A percentile compares a stretch with the other conserved stretches of the same genome.
These are phyloP conservation scores for Tilletia horrida DNA, from an alignment of 1,284 basidiomycete species.

Conservation along the genomic window DNA sequence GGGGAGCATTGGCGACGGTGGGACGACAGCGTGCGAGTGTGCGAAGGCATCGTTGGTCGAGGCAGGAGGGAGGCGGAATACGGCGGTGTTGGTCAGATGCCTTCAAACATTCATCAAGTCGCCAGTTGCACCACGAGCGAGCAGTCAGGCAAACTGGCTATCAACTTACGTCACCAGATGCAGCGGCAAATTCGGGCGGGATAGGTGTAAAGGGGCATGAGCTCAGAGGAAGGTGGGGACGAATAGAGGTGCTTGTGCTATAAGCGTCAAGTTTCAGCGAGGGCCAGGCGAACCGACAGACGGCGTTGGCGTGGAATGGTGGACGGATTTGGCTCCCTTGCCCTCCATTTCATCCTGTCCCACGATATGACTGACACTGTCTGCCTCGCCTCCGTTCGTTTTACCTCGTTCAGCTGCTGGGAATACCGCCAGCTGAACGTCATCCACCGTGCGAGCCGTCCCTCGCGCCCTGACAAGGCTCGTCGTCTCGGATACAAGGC, in stretches of 20 bases:
- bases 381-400: slow-evolving; percentile 8
- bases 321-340: no score
- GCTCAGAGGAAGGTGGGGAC: no score
- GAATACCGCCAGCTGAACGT: slow-evolving; percentile 86
- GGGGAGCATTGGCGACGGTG: neutral
- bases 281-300: no score
- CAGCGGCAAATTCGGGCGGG: no score
- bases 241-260: no score
- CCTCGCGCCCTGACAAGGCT: slow-evolving; percentile 98
- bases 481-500: slow-evolving; percentile 98
- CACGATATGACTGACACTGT: neutral
- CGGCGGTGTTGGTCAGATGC: neutral
- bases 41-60: neutral
- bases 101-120: neutral
- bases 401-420: slow-evolving; percentile 72
- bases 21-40: neutral
- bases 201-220: no score
- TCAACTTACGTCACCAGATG: no score
- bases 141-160: no score
- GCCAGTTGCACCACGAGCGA: no score
- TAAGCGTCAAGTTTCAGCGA: no score
- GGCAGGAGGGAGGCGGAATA: neutral
- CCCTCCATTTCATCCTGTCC: no score
- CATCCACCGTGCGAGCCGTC: slow-evolving; percentile 94
- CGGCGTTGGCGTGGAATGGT: no score